Evolutionary conservation across 176 grass and related monocot genomes (phyloP).

Genomic region (Cymbopogon citratus): DNA sequence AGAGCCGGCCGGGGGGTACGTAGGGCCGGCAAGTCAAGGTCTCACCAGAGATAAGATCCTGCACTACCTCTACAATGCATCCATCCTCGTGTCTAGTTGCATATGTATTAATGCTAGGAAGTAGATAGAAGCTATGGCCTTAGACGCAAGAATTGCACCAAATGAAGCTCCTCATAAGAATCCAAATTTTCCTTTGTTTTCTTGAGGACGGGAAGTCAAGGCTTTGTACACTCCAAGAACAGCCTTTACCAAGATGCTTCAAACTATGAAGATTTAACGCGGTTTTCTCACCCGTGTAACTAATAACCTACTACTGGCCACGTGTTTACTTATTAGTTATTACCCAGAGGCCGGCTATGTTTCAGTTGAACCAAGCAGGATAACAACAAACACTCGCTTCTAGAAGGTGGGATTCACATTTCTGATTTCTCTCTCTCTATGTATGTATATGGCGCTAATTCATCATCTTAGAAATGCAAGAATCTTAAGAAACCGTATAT

Average conservation of each 20-base stretch:
- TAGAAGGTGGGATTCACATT: not conserved
- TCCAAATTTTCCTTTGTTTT: conserved; percentile 38
- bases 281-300: not conserved
- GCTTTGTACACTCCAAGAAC: conserved; percentile 54
- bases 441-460: not conserved
- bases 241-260: conserved; percentile 43
- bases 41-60: conserved; percentile 43
- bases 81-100: conserved; percentile 29
- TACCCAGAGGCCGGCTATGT: not conserved
- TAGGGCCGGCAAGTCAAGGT: conserved; percentile 36
- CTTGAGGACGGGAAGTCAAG: conserved; percentile 42
- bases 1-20: not conserved
- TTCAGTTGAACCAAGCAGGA: not conserved
- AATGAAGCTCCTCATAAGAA: conserved; percentile 43
- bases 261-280: conserved; percentile 26
- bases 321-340: conserved; percentile 12
- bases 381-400: not conserved
- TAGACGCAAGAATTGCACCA: conserved; percentile 44
- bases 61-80: conserved; percentile 6
- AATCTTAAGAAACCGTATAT: too few species aligned
- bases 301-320: not conserved
- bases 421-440: not conserved
- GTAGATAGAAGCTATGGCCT: conserved; percentile 38
- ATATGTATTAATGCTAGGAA: conserved; percentile 1
- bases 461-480: not conserved